A percentile compares a stretch with the other conserved stretches of the same genome.
These are phyloP conservation scores for Digitaria exilis DNA, from an alignment of 202 grass and related monocot genomes.

Conservation along the genomic window DNA sequence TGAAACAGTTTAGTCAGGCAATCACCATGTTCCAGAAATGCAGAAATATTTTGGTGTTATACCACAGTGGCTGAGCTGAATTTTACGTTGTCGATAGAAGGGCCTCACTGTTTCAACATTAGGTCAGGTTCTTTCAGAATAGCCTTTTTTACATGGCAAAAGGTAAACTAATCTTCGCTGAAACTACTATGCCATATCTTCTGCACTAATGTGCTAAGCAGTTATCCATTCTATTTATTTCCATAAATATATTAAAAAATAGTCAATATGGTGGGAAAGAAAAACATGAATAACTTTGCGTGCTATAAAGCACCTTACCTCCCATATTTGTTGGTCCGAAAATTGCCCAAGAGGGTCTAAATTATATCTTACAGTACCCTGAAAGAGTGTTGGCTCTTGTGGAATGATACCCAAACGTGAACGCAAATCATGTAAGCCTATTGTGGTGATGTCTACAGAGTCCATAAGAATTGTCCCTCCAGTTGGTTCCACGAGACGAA, in stretches of 20 bases:
- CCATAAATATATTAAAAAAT: neutral
- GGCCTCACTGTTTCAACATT: neutral
- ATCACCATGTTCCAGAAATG: neutral
- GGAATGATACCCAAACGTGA: constrained; percentile 81
- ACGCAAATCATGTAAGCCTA: constrained; percentile 80
- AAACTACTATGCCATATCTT: neutral
- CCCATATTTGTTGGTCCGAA: constrained; percentile 80
- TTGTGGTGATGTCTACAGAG: constrained; percentile 54
- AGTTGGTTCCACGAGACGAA: constrained; percentile 81
- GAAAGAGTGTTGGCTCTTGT: constrained; percentile 83
- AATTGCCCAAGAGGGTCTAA: constrained; percentile 72
- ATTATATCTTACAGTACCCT: constrained; percentile 79
- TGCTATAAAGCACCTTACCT: constrained; percentile 47
- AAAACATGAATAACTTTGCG: neutral
- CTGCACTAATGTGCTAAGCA: neutral
- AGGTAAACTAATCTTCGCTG: constrained; percentile 9
- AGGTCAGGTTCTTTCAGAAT: neutral
- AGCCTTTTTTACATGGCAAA: neutral
- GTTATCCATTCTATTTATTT: neutral
- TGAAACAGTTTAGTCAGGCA: neutral
- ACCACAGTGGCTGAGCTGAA: neutral
- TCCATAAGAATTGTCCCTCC: constrained; percentile 77
- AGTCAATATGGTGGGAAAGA: neutral
- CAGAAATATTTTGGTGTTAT: neutral
- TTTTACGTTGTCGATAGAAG: neutral